These are phyloP conservation scores for Noccaea caerulescens DNA, from an alignment of 345 rosid genomes.

Conservation along the genomic window DNA sequence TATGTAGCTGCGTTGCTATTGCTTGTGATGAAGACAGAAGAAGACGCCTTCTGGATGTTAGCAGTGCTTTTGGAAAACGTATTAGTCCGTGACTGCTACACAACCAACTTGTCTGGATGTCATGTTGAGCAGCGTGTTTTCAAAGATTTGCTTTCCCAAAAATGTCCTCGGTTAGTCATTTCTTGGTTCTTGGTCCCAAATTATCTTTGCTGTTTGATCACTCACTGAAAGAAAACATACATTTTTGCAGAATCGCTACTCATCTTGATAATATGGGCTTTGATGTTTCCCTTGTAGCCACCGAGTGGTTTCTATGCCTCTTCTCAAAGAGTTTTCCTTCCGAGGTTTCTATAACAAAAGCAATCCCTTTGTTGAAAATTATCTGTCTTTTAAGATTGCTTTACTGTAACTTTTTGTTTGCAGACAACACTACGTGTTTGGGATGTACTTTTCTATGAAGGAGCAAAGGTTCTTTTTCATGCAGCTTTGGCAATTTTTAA, in stretches of 20 bases:
- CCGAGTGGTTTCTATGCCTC: constrained; percentile 99
- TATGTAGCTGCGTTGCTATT: constrained; percentile 92
- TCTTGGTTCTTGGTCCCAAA: background rate
- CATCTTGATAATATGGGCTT: constrained; percentile 92
- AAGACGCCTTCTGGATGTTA: constrained; percentile 99
- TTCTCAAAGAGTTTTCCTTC: constrained; percentile 99
- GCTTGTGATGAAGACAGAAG: constrained; percentile 99
- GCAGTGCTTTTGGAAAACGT: constrained; percentile 96
- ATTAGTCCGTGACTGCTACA: constrained; percentile 93
- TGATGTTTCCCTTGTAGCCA: constrained; percentile 97
- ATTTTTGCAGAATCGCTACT: constrained; percentile 69
- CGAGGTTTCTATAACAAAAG: constrained; percentile 61
- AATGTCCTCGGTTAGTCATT: constrained; percentile 72
- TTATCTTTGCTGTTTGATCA: background rate
- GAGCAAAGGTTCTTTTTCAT: constrained; percentile 95
- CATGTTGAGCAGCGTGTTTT: constrained; percentile 99
- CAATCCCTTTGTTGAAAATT: background rate
- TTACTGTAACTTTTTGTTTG: constrained; percentile 29
- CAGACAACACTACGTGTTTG: constrained; percentile 97
- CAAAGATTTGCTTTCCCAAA: constrained; percentile 83
- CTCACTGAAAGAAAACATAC: background rate
- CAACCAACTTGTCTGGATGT: constrained; percentile 92
- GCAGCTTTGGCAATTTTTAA: constrained; percentile 97
- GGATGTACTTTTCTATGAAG: constrained; percentile 98
- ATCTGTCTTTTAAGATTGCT: background rate